Percentiles rank a stretch among this genome's conserved stretches.
phyloP scores from a whole-genome alignment of 805 yeast species.

The Cyberlindnera euphorbiae region DNA sequence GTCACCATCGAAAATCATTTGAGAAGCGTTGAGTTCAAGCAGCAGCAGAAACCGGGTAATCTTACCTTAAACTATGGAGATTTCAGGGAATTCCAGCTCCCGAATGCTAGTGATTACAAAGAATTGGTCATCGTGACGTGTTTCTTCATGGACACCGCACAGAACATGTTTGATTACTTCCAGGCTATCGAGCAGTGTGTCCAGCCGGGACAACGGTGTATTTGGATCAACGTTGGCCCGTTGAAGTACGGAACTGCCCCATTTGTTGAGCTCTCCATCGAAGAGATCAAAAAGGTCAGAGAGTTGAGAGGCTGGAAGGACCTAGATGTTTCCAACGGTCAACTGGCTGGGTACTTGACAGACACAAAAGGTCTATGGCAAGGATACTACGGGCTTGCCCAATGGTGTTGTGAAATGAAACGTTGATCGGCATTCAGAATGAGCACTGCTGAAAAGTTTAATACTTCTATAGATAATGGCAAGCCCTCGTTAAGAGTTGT shows the following conservation, averaged over 20 bases:
- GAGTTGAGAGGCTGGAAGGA: slow-evolving; percentile 60
- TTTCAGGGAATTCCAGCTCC: slow-evolving; percentile 49
- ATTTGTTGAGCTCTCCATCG: slow-evolving; percentile 62
- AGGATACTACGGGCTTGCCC: slow-evolving; percentile 66
- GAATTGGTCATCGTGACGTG: slow-evolving; percentile 58
- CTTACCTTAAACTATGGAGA: slow-evolving; percentile 53
- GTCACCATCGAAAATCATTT: slow-evolving; percentile 42
- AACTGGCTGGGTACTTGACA: slow-evolving; percentile 59
- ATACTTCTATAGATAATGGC: too few species aligned
- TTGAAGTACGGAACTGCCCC: slow-evolving; percentile 88
- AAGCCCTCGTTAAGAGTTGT: too few species aligned
- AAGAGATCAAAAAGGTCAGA: slow-evolving; percentile 60
- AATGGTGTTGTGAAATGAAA: slow-evolving; percentile 39
- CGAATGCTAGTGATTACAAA: slow-evolving; percentile 29
- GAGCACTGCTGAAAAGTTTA: too few species aligned
- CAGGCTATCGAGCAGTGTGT: slow-evolving; percentile 52
- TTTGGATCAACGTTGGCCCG: slow-evolving; percentile 93
- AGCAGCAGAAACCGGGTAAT: slow-evolving; percentile 39
- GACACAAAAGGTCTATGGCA: slow-evolving; percentile 67
- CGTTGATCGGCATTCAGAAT: background rate
- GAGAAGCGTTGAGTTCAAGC: slow-evolving; percentile 34
- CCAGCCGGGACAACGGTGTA: slow-evolving; percentile 39
- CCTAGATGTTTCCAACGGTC: slow-evolving; percentile 31
- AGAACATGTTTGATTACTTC: slow-evolving; percentile 71
- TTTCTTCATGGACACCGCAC: slow-evolving; percentile 91